Percentiles rank a stretch among this genome's conserved stretches.
phyloP scores from a whole-genome alignment of 2,329 filamentous ascomycete genomes.

The Cytospora piceicola region DNA sequence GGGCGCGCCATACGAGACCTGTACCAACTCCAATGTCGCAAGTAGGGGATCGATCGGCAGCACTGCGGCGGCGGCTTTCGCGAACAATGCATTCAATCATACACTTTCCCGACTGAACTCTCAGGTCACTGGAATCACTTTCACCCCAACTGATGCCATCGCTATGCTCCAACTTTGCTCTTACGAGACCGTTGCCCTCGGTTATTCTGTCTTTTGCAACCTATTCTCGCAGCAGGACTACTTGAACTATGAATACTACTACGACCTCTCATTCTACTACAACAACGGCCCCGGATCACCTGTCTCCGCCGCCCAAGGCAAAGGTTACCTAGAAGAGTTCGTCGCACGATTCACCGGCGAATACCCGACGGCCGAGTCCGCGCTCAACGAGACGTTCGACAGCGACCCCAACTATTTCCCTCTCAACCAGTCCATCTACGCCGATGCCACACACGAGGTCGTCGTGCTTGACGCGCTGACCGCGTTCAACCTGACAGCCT shows the following conservation, averaged over 20 bases:
- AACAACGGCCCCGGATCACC: slow-evolving; percentile 41
- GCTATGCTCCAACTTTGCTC: slow-evolving; percentile 46
- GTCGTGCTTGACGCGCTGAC: slow-evolving; percentile 39
- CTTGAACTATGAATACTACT: slow-evolving; percentile 49
- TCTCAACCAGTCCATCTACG: slow-evolving; percentile 47
- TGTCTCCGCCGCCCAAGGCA: slow-evolving; percentile 40
- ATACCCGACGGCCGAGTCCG: slow-evolving; percentile 37
- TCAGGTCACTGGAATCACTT: slow-evolving; percentile 36
- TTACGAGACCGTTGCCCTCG: slow-evolving; percentile 43
- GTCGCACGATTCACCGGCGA: slow-evolving; percentile 39
- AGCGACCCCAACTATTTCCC: slow-evolving; percentile 47
- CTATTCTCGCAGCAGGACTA: slow-evolving; percentile 49
- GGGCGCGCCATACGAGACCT: slow-evolving; percentile 38
- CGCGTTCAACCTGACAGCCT: slow-evolving; percentile 40
- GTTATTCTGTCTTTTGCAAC: slow-evolving; percentile 47
- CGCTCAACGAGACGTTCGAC: slow-evolving; percentile 43
- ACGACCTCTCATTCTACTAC: slow-evolving; percentile 44
- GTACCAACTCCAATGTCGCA: slow-evolving; percentile 36
- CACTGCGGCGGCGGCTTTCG: slow-evolving; percentile 34
- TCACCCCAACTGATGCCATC: slow-evolving; percentile 42
- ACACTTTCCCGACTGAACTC: slow-evolving; percentile 39
- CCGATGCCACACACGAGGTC: slow-evolving; percentile 49
- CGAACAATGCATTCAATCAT: slow-evolving; percentile 37
- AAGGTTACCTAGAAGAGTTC: slow-evolving; percentile 41
- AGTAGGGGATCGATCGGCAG: slow-evolving; percentile 36